phyloP scores from a whole-genome alignment of 176 grass and related monocot genomes.

The Rhipidocladum racemiflorum region DNA sequence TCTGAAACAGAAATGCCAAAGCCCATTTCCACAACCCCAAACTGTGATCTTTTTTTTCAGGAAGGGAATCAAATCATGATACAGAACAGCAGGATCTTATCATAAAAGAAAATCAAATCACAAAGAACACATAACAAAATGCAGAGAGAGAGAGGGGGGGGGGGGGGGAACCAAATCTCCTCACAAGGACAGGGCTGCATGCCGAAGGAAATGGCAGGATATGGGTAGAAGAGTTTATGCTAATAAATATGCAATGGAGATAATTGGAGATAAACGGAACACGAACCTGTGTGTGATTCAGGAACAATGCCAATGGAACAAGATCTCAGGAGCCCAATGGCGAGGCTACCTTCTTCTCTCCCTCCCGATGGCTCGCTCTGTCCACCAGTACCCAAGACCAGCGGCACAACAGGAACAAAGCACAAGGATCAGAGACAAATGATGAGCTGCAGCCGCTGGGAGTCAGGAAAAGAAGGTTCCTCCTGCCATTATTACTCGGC shows the following conservation, averaged over 20 bases:
- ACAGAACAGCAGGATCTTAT: neutral
- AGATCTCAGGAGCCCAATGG: slow-evolving; percentile 24
- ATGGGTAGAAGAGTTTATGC: neutral
- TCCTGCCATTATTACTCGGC: slow-evolving; percentile 43
- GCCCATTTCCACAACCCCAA: neutral
- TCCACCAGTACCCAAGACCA: slow-evolving; percentile 31
- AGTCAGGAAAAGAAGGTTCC: slow-evolving; percentile 68
- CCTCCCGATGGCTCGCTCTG: slow-evolving; percentile 17
- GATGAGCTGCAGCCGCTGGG: slow-evolving; percentile 45
- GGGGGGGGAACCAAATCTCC: slow-evolving; percentile 17
- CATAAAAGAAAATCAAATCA: neutral
- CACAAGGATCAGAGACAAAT: slow-evolving; percentile 67
- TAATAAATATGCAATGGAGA: neutral
- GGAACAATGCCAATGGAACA: neutral
- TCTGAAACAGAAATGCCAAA: neutral
- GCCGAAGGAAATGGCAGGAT: neutral
- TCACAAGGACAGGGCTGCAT: neutral
- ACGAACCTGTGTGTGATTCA: slow-evolving; percentile 17
- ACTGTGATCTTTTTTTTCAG: neutral
- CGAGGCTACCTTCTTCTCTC: neutral
- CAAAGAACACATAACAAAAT: neutral
- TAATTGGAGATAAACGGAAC: neutral
- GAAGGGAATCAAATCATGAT: neutral
- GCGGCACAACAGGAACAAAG: slow-evolving; percentile 27
- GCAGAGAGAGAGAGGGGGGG: neutral